Evolutionary conservation across 2,329 filamentous ascomycete genomes (phyloP), one percentile per base, ranked within the genome.

Genomic region (Exophiala sp.): DNA sequence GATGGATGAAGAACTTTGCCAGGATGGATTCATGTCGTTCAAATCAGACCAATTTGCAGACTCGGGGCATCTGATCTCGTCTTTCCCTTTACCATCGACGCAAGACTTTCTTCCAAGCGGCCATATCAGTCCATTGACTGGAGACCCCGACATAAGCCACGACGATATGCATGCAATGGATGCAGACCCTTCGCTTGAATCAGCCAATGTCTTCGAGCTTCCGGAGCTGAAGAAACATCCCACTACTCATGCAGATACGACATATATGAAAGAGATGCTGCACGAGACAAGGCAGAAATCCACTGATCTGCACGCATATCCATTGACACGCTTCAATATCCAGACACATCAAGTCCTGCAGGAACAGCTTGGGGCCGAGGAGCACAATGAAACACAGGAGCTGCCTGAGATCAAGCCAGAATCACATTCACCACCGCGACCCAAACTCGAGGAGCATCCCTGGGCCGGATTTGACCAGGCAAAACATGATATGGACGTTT

Each of bases 291-390:
- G 14, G n/a, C 27, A 37, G 18, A 22, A 27, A 11, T 24, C 39
- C 9, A 9, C 14, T 23, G 23, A 19, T 32, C 14, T 21, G 2
- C 39, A 44, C 9, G 38, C 48, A 10, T 29, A 19, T 14, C 43
- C 52, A 10, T 32, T 52, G 38, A 23, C 46, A 16, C 55, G 55
- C 19, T 60, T 57, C 48, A 50, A 57, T 35, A 34, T 55, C 37
- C 52, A 49, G 30, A 54, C 52, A 13, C 55, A 59, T 34, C 39
- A 56, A 21, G 45, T 53, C 2, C 49, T 59, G 9, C 58, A 59
- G 39, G 57, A 52, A n/a, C 57, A 58, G 23, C 46, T 60, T 6
- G 52, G 38, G 13, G 39, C 30, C 13, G 34, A 45, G 21, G 30
- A 32, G 6, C 7, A 32, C 29, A n/a, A 3, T 32, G 29, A 3